Evolutionary conservation across 2,329 filamentous ascomycete species (phyloP), one percentile per base, ranked within the genome.

Genomic region (Botrytis galanthina): DNA sequence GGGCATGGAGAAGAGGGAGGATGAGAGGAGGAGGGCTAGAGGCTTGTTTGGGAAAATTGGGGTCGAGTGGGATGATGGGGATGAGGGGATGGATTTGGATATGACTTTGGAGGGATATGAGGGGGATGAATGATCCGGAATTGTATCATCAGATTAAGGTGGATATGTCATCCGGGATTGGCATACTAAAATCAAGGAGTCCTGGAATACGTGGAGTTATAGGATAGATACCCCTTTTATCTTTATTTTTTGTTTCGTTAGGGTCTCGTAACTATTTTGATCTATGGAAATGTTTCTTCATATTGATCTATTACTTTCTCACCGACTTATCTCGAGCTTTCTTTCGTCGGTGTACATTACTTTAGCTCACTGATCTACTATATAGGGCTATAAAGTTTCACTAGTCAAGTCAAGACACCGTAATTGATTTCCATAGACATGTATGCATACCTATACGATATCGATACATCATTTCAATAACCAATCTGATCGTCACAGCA

Each of bases 11-110:
- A 77, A 64, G 18, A 75, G 74, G 26, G 77, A 79, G 18, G 81
- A 83, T 32, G 80, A 83, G 59, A 79, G 80, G 37, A 78, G 79
- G 18, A 79, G 79, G 75, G 84, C 85, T 1, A 79, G 80, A 71
- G 76, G 69, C 3, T 77, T 83, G 22, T 86, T 87, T 75, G 73
- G 77, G 20, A 83, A 79, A 75, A 82, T 85, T 74, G 67, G 62
- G 10, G 75, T 73, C 20, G 74, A 77, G 68, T 77, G 77, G 26
- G 79, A 77, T 10, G 71, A 73, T 32, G 72, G 73, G 22, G 73
- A 73, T 61, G 76, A 76, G 37, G 74, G 76, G 29, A 68, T 71
- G 63, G 73, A 75, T 42, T 61, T 77, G 16, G 70, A 66, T 57
- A 71, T 73, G n/a, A 74, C 46, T 10, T 59, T 72, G 44, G 76